Evolutionary conservation across 2,329 filamentous ascomycete genomes (phyloP).

Genomic region (Sclerotinia trifoliorum): DNA sequence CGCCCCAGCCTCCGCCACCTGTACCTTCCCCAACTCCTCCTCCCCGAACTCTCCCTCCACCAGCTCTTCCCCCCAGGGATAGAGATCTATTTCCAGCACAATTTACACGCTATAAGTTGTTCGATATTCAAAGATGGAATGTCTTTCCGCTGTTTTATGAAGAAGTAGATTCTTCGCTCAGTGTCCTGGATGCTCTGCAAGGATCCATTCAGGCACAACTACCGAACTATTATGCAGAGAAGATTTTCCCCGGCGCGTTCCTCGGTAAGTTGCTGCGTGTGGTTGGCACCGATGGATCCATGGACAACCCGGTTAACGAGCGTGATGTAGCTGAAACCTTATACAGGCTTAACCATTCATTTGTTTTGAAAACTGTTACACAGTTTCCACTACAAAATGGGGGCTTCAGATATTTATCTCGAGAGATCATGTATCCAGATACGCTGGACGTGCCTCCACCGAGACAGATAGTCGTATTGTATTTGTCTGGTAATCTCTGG

Average conservation of each 20-base stretch:
- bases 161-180: background rate
- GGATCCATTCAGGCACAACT: background rate
- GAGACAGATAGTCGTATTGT: background rate
- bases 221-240: background rate
- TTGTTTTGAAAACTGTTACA: constrained; percentile 1
- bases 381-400: background rate
- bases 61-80: background rate
- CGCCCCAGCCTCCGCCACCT: background rate
- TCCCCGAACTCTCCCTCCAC: background rate
- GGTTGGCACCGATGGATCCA: background rate
- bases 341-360: constrained; percentile 2
- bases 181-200: background rate
- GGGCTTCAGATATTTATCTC: background rate
- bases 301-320: background rate
- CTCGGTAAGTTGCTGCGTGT: accelerated
- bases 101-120: background rate
- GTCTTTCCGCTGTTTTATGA: background rate
- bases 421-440: background rate
- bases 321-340: constrained; percentile 1
- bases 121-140: background rate
- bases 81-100: background rate
- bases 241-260: background rate
- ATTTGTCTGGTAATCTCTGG: background rate
- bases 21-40: no score
- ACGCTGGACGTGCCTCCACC: background rate